A percentile compares a stretch with the other conserved stretches of the same genome.
Conservation (phyloP, 257 asterid genomes). For the Solanum raphanifolium region DNA sequence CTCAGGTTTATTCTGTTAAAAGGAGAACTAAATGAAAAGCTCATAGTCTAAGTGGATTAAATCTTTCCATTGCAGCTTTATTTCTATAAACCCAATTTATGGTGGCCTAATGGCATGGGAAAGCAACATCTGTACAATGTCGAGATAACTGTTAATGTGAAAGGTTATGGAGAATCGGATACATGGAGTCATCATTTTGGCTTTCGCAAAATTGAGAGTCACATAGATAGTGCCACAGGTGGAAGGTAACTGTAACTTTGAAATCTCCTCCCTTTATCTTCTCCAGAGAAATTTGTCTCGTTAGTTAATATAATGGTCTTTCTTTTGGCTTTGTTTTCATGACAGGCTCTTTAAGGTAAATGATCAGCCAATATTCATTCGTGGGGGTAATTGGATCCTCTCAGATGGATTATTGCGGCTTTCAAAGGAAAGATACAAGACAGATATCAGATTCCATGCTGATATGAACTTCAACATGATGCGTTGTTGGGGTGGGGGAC, state of each 20-base stretch:
- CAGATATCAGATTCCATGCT: constrained; percentile 93
- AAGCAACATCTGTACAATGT: constrained; percentile 78
- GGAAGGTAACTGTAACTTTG: constrained; percentile 60
- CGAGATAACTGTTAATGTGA: constrained; percentile 60
- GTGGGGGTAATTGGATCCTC: constrained; percentile 97
- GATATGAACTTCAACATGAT: constrained; percentile 99
- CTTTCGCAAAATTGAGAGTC: constrained; percentile 81
- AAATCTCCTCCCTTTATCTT: background rate
- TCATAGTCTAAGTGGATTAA: background rate
- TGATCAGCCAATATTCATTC: constrained; percentile 80
- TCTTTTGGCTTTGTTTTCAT: background rate
- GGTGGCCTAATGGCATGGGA: constrained; percentile 99
- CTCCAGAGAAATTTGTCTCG: background rate
- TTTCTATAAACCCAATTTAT: constrained; percentile 78
- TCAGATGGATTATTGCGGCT: constrained; percentile 93
- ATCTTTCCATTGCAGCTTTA: constrained; percentile 41
- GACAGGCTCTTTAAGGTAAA: constrained; percentile 85
- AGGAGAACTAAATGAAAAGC: background rate
- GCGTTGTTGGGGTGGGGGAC: constrained; percentile 98
- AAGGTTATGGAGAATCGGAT: constrained; percentile 80
- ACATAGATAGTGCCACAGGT: constrained; percentile 69
- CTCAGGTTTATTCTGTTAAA: background rate
- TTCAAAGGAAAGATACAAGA: constrained; percentile 63
- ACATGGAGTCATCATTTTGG: constrained; percentile 78
- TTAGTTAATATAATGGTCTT: background rate